These are phyloP conservation scores for Mycena alexandri DNA, from an alignment of 768 basidiomycete genomes.

Conservation along the genomic window DNA sequence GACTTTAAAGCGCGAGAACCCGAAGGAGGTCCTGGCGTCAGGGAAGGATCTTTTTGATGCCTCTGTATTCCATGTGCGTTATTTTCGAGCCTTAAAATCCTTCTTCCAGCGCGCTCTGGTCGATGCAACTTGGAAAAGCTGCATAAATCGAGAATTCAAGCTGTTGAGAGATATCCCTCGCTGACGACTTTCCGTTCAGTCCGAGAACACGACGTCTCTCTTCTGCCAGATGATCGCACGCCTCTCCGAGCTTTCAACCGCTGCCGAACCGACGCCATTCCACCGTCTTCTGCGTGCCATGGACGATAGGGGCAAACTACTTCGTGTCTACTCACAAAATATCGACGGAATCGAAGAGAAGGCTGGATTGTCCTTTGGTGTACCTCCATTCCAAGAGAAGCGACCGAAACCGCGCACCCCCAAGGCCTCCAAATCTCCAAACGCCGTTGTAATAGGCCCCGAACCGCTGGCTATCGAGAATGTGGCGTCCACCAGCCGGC, in stretches of 20 bases:
- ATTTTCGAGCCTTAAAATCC: neutral
- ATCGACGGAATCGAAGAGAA: slow-evolving; percentile 91
- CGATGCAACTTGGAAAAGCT: neutral
- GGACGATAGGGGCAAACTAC: slow-evolving; percentile 80
- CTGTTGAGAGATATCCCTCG: neutral
- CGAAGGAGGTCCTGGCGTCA: slow-evolving; percentile 74
- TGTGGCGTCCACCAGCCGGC: slow-evolving; percentile 46
- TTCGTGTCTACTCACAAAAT: slow-evolving; percentile 94
- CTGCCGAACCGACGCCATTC: slow-evolving; percentile 84
- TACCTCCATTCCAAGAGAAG: slow-evolving; percentile 75
- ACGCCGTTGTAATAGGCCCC: slow-evolving; percentile 19
- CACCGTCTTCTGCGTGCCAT: slow-evolving; percentile 81
- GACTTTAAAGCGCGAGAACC: slow-evolving; percentile 82
- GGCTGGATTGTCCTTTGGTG: slow-evolving; percentile 89
- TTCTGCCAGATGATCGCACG: slow-evolving; percentile 94
- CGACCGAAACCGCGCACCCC: slow-evolving; percentile 61
- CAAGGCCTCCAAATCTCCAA: slow-evolving; percentile 27
- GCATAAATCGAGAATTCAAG: neutral
- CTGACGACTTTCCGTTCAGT: slow-evolving; percentile 54
- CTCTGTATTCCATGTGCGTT: slow-evolving; percentile 85
- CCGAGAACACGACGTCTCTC: slow-evolving; percentile 78
- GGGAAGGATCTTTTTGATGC: slow-evolving; percentile 94
- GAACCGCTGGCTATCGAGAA: slow-evolving; percentile 38
- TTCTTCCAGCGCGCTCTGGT: neutral
- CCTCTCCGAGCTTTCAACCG: slow-evolving; percentile 77